Base-by-base conservation (phyloP, 306 rosid genomes). In the Acacia crassicarpa region DNA sequence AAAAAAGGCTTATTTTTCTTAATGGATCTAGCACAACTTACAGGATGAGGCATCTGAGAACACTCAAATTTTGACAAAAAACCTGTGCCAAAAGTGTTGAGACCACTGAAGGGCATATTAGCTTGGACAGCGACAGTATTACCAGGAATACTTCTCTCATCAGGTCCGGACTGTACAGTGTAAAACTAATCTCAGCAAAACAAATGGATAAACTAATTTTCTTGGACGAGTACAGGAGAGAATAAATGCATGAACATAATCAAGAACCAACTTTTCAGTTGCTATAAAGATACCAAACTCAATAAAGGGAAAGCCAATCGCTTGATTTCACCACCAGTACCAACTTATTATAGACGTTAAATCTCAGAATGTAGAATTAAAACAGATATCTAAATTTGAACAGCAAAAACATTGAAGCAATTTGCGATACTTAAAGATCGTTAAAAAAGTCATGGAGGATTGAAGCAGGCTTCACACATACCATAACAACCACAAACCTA, bases 401-500 rank as follows among this genome's bases (percentile, higher is more conserved):
- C 23, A 61, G 73, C 22, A 27, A 75, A 74, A 59, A 63, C 1
- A 17, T 67, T 38, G 2, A 73, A 73, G 68, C 44, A 45, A 71
- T 61, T 49, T 32, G 7, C 14, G 4, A 69, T 44, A 79, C 38
- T 74, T 75, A 44, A 84, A 80, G 16, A 82, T 66, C 0, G 25
- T 16, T 62, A 49, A 1, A 6, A n/a, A 5, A 72, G 74, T 38
- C 65, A 69, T 70, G 41, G 22, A 25, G 86, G 25, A 63, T 6
- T 58, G 44, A 33, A 77, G 72, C 58, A 49, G 33, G 25, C 35
- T 75, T 76, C 71, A 79, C 16, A 77, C 84, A 48, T 92, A 95
- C 99, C 99, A 95, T 95, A 75, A 95, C 97, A 72, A 90, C 99
- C 82, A 95, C 99, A 90, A 95, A 95, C 84, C 99, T 92, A 87